phyloP scores from a whole-genome alignment of 768 basidiomycete species.

The Termitomyces sp. region DNA sequence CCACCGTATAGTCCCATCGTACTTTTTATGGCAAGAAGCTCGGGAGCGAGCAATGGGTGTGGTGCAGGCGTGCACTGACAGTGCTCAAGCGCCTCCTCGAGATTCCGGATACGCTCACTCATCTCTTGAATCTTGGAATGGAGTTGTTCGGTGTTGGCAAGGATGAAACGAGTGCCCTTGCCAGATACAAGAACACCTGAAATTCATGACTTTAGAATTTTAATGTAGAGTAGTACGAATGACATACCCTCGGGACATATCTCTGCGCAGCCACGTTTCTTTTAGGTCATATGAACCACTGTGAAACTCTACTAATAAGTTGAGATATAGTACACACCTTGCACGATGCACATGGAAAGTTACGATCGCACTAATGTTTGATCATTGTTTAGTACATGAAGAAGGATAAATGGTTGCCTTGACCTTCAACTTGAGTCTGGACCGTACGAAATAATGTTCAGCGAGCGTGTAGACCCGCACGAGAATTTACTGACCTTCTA shows the following conservation, averaged over 20 bases:
- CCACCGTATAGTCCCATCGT: constrained; percentile 43
- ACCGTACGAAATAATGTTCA: background rate
- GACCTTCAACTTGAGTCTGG: constrained; percentile 54
- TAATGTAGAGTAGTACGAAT: background rate
- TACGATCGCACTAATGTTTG: constrained; percentile 39
- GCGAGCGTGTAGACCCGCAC: background rate
- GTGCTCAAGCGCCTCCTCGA: constrained; percentile 48
- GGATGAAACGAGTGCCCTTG: constrained; percentile 61
- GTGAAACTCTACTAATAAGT: constrained; percentile 3
- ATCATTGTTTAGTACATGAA: background rate
- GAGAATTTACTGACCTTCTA: constrained; percentile 35
- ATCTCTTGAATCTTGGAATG: constrained; percentile 62
- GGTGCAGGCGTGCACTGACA: constrained; percentile 21
- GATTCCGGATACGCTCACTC: constrained; percentile 57
- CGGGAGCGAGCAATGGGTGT: constrained; percentile 47
- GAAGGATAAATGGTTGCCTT: constrained; percentile 25
- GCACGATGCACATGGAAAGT: constrained; percentile 44
- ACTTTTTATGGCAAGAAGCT: constrained; percentile 51
- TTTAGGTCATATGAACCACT: constrained; percentile 11
- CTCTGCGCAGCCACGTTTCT: constrained; percentile 61
- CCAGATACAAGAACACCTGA: constrained; percentile 60
- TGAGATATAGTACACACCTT: constrained; percentile 19
- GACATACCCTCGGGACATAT: constrained; percentile 59
- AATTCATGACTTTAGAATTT: background rate
- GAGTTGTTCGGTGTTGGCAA: constrained; percentile 62